Base-by-base conservation (phyloP, 768 basidiomycete species). In the Mycena latifolia region DNA sequence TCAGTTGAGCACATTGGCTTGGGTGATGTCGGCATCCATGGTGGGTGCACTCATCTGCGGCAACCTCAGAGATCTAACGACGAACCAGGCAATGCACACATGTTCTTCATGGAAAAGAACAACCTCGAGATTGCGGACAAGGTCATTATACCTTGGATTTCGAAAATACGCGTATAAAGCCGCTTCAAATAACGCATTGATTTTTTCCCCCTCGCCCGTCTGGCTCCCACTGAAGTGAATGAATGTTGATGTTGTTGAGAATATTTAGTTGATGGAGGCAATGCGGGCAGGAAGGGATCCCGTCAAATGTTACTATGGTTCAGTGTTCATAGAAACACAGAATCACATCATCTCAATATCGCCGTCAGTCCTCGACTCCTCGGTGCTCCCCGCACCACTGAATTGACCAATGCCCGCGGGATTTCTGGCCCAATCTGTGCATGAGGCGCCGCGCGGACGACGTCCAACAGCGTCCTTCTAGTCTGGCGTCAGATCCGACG, bases 401-500 rank as follows among this genome's bases (percentile, higher is more conserved):
- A 93, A 73, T 89, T 94, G 54, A 96, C 85, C 29, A 99, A 80
- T 76, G 99, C 98, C 68, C 98, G 80, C 73, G 98, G 86, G 60
- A 98, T 90, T 79, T 99, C 98, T 0, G 90, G 83, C 50, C 93
- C 86, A 72, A 99, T 98, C 76, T 95, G 91, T 9, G 90, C 84
- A 75, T 99, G 98, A 10, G 91, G 88, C 41, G 94, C 91, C 7
- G 87, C 91, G 27, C 95, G 88, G 52, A 96, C 85, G 46, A 98
- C 95, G 71, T 99, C 97, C 58, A 98, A 80, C n/a, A 99, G 81
- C 0, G 75, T 98, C 95, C 77, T 99, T 99, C 73, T 99, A 98
- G 75, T 99, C 97, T 2, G 94, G 93, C 0, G 97, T 97, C 72
- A 99, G 77, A 79, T 99, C 96, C 20, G 92, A 89, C 8, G 95